Evolutionary conservation across 2,329 filamentous ascomycete species (phyloP).

Genomic region (Colletotrichum cereale): DNA sequence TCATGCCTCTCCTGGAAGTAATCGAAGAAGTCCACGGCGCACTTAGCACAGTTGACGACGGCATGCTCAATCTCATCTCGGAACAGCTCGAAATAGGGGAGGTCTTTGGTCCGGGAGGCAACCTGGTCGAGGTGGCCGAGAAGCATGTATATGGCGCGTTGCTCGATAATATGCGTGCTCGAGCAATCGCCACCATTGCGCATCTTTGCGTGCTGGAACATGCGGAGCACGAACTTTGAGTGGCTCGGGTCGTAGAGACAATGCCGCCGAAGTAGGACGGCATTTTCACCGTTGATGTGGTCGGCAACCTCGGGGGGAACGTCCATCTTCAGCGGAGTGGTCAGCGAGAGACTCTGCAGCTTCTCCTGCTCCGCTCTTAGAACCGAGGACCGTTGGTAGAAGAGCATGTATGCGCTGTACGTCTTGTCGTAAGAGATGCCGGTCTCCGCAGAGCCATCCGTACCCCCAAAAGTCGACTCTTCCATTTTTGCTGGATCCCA

Average conservation of each 20-base stretch:
- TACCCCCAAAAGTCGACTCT: constrained; percentile 83
- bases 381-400: constrained; percentile 86
- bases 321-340: constrained; percentile 59
- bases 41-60: constrained; percentile 63
- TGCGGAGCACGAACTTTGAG: constrained; percentile 72
- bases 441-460: constrained; percentile 64
- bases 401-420: constrained; percentile 96
- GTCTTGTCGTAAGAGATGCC: constrained; percentile 72
- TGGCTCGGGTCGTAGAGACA: constrained; percentile 83
- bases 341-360: constrained; percentile 52
- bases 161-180: constrained; percentile 49
- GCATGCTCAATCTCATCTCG: constrained; percentile 62
- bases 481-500: constrained; percentile 84
- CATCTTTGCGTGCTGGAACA: constrained; percentile 69
- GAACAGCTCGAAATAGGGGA: constrained; percentile 71
- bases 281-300: constrained; percentile 80
- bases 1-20: constrained; percentile 70
- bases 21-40: constrained; percentile 69
- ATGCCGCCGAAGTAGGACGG: constrained; percentile 78
- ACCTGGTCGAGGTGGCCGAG: constrained; percentile 81
- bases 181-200: constrained; percentile 64
- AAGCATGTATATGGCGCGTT: constrained; percentile 65
- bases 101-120: constrained; percentile 77
- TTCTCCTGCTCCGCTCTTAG: constrained; percentile 66
- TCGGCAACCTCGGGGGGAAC: constrained; percentile 62